Evolutionary conservation across 2,329 filamentous ascomycete genomes (phyloP).

Genomic region (Claviceps sp.): DNA sequence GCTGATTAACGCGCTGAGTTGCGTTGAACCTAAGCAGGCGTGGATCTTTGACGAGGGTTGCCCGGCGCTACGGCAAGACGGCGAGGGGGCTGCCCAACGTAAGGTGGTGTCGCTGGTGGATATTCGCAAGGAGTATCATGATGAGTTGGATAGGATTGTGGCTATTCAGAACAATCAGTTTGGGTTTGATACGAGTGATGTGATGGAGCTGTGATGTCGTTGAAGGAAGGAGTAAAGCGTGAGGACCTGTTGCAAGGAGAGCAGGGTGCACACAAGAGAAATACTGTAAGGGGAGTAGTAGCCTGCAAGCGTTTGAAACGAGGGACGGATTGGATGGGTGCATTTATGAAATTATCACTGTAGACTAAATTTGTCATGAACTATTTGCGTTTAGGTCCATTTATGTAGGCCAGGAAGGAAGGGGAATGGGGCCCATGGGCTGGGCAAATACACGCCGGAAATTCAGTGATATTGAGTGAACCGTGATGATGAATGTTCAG

Average conservation of each 20-base stretch:
- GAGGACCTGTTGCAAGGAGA: background rate
- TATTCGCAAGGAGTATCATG: slow-evolving; percentile 77
- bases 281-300: too few species aligned
- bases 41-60: slow-evolving; percentile 50
- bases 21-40: slow-evolving; percentile 64
- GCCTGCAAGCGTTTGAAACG: background rate
- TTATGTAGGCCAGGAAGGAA: too few species aligned
- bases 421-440: slow-evolving; percentile 4
- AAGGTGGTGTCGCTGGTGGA: slow-evolving; percentile 77
- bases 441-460: slow-evolving; percentile 14
- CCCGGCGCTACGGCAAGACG: slow-evolving; percentile 12
- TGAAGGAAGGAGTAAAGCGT: background rate
- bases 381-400: too few species aligned
- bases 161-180: slow-evolving; percentile 85
- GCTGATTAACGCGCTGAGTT: slow-evolving; percentile 84
- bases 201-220: slow-evolving; percentile 32
- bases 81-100: slow-evolving; percentile 35
- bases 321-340: background rate
- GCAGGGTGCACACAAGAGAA: background rate
- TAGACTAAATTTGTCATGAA: background rate
- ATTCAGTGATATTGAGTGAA: slow-evolving; percentile 5
- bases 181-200: slow-evolving; percentile 49
- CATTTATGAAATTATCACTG: background rate
- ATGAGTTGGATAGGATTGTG: slow-evolving; percentile 75
- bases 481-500: slow-evolving; percentile 11